These are phyloP conservation scores for Carex cristatella DNA, from an alignment of 176 grass and related monocot species.

Conservation along the genomic window DNA sequence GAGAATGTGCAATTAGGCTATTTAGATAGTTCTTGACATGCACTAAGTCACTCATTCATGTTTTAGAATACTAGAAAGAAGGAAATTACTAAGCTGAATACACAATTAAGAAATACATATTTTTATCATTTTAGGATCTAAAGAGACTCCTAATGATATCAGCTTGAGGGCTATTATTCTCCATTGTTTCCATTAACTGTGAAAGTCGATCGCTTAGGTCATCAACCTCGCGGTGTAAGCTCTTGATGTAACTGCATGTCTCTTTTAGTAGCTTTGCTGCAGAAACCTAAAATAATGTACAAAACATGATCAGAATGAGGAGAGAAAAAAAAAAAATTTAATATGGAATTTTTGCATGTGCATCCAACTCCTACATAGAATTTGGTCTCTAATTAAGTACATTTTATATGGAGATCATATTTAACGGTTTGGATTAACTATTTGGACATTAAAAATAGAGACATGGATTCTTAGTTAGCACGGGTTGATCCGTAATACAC, in stretches of 20 bases:
- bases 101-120: not conserved
- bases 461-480: too few species aligned
- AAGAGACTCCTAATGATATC: slow-evolving; percentile 84
- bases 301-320: not conserved
- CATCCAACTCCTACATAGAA: too few species aligned
- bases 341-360: too few species aligned
- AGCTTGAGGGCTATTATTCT: slow-evolving; percentile 60
- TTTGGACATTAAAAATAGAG: too few species aligned
- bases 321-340: not conserved
- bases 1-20: not conserved
- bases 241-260: slow-evolving; percentile 91
- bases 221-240: slow-evolving; percentile 75
- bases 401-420: too few species aligned
- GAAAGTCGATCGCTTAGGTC: slow-evolving; percentile 73
- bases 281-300: slow-evolving; percentile 43
- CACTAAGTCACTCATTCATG: not conserved
- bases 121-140: slow-evolving; percentile 19
- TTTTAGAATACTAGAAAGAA: slow-evolving; percentile 8
- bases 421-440: too few species aligned
- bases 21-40: not conserved
- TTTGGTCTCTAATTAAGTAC: too few species aligned
- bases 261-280: slow-evolving; percentile 87
- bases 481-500: too few species aligned
- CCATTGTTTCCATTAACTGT: slow-evolving; percentile 64
- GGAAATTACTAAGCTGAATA: not conserved